These are phyloP conservation scores for Mucor indicus DNA, from an alignment of 371 early-diverging fungal species.

Conservation along the genomic window DNA sequence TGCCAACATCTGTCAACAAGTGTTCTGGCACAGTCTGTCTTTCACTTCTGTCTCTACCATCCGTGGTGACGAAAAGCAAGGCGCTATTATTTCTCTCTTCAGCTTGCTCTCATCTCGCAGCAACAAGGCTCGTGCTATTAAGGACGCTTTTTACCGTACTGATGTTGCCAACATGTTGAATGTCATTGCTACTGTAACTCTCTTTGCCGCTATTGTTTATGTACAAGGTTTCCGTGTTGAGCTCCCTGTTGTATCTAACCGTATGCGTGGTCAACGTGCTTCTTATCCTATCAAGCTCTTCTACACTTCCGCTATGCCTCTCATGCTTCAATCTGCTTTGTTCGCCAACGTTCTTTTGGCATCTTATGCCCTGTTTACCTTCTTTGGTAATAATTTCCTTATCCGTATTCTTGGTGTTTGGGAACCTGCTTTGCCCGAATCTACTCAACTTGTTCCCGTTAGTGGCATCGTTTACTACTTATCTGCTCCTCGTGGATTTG, in stretches of 20 bases:
- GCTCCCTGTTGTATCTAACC: constrained; percentile 96
- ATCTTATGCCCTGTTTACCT: constrained; percentile 94
- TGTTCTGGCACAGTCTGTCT: constrained; percentile 99
- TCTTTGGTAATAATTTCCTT: constrained; percentile 94
- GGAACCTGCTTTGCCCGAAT: constrained; percentile 84
- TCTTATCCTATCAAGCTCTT: constrained; percentile 99
- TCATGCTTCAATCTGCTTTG: constrained; percentile 99
- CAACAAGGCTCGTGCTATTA: constrained; percentile 97
- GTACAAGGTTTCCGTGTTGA: constrained; percentile 99
- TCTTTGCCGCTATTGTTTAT: constrained; percentile 98
- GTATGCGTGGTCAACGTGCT: constrained; percentile 95
- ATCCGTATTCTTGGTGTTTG: constrained; percentile 97
- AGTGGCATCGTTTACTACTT: constrained; percentile 98
- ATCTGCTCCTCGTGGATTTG: constrained; percentile 90
- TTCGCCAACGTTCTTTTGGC: constrained; percentile 95
- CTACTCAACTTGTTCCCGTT: constrained; percentile 87
- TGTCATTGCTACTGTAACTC: constrained; percentile 84
- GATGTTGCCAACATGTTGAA: constrained; percentile 97
- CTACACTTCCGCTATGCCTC: constrained; percentile 99
- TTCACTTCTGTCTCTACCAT: constrained; percentile 97
- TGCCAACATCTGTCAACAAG: constrained; percentile 99
- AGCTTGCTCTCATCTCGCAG: constrained; percentile 93
- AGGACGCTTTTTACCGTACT: constrained; percentile 97
- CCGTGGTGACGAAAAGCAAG: constrained; percentile 99
- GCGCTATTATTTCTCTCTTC: constrained; percentile 95